phyloP scores from a whole-genome alignment of 2,329 filamentous ascomycete genomes.

The Curvularia spicifera region DNA sequence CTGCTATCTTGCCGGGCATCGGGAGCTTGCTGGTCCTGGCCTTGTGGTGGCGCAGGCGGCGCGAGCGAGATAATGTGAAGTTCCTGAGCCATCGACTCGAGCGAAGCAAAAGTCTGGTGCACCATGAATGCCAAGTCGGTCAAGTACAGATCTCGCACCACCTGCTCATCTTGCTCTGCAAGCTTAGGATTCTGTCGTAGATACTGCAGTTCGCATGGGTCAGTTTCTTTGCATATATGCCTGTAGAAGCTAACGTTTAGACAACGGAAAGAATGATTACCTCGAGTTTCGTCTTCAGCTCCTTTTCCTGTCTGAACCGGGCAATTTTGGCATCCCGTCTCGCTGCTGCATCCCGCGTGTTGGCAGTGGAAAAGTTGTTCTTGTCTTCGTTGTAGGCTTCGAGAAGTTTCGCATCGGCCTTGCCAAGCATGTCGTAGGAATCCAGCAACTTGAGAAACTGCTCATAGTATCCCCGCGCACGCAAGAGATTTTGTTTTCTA shows the following conservation, averaged over 20 bases:
- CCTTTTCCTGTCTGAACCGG: conserved; percentile 84
- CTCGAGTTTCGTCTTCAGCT: conserved; percentile 82
- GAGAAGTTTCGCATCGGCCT: conserved; percentile 70
- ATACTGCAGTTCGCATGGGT: conserved; percentile 54
- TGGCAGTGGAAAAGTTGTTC: conserved; percentile 73
- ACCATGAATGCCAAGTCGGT: conserved; percentile 74
- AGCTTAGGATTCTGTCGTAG: conserved; percentile 65
- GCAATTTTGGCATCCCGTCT: conserved; percentile 84
- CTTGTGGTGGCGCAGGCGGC: conserved; percentile 60
- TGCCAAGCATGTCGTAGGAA: conserved; percentile 74
- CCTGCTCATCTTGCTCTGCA: conserved; percentile 79
- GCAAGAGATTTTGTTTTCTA: conserved; percentile 65
- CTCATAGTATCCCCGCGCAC: conserved; percentile 75
- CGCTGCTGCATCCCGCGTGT: conserved; percentile 69
- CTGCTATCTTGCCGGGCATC: conserved; percentile 58
- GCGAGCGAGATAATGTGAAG: conserved; percentile 79
- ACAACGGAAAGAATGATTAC: conserved; percentile 46
- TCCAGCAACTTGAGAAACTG: conserved; percentile 78
- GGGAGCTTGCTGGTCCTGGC: conserved; percentile 45
- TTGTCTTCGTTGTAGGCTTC: conserved; percentile 76
- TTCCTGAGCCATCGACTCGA: conserved; percentile 89
- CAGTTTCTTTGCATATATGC: conserved; percentile 14
- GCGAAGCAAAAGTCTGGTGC: conserved; percentile 81
- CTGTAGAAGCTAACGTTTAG: conserved; percentile 13
- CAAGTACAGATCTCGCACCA: conserved; percentile 78